Conservation (phyloP, 2,329 filamentous ascomycete species). For the Celoporthe dispersa region DNA sequence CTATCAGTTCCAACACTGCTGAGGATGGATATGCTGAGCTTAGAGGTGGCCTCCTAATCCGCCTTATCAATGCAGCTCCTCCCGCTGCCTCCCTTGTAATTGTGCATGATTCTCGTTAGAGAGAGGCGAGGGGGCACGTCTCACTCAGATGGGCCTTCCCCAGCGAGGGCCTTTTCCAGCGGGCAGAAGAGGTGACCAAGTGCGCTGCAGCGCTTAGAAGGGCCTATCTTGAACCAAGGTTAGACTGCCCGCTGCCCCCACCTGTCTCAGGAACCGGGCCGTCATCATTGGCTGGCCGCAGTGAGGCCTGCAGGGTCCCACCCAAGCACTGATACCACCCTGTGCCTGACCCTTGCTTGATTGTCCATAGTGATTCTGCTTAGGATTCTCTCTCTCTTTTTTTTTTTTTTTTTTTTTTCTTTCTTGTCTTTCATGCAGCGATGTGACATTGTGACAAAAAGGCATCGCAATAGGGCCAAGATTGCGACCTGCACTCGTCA, state of each 20-base stretch:
- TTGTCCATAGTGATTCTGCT: neutral
- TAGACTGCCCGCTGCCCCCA: slow-evolving; percentile 2
- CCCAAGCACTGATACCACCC: neutral
- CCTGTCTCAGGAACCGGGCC: slow-evolving; percentile 11
- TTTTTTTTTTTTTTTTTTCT: no score
- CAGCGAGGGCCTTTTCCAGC: neutral
- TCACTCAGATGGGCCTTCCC: neutral
- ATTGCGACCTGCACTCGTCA: slow-evolving; percentile 10
- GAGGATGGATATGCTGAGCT: neutral
- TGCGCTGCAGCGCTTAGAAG: neutral
- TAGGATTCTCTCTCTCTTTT: no score
- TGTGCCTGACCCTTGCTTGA: neutral
- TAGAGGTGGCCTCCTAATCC: no score
- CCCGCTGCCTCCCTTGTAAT: neutral
- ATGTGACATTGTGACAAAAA: neutral
- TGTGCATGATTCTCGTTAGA: neutral
- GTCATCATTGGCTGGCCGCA: slow-evolving; percentile 9
- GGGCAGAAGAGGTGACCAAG: neutral
- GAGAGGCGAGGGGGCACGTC: neutral
- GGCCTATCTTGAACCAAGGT: neutral
- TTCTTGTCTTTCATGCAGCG: neutral
- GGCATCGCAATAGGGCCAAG: neutral
- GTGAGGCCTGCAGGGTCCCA: slow-evolving; percentile 5
- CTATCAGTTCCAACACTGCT: neutral
- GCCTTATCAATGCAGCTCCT: neutral